Evolutionary conservation across 345 rosid species (phyloP).

Genomic region (Draba incana): DNA sequence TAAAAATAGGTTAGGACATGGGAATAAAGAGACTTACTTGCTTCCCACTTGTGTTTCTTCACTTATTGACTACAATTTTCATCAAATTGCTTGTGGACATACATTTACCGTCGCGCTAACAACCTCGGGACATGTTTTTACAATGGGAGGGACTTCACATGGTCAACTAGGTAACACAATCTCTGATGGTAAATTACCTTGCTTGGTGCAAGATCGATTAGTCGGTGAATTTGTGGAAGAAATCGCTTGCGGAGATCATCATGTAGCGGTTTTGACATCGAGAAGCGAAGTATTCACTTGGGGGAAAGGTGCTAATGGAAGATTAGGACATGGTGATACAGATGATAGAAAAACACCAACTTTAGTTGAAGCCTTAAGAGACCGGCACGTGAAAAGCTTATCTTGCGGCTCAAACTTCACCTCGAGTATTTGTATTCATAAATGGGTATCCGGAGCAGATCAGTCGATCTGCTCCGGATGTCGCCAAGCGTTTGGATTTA

Average conservation of each 20-base stretch:
- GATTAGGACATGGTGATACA: constrained; percentile 86
- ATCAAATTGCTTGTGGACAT: constrained; percentile 87
- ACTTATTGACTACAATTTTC: constrained; percentile 89
- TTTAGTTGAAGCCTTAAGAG: constrained; percentile 76
- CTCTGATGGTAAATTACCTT: constrained; percentile 76
- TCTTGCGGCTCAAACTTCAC: constrained; percentile 97
- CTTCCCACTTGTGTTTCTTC: constrained; percentile 87
- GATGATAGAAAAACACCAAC: constrained; percentile 82
- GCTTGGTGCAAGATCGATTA: constrained; percentile 78
- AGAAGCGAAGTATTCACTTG: constrained; percentile 96
- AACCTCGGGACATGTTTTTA: constrained; percentile 90
- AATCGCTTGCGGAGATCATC: constrained; percentile 84
- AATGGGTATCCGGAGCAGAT: constrained; percentile 94
- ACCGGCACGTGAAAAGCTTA: constrained; percentile 81
- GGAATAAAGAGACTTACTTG: constrained; percentile 78
- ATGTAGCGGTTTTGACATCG: constrained; percentile 83
- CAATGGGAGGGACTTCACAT: constrained; percentile 73
- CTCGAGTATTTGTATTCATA: constrained; percentile 88
- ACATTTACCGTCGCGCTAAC: constrained; percentile 88
- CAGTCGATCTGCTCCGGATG: constrained; percentile 93
- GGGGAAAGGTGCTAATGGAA: constrained; percentile 95
- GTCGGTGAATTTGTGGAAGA: constrained; percentile 97
- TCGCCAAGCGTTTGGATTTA: constrained; percentile 95
- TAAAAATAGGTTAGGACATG: constrained; percentile 87
- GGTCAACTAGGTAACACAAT: constrained; percentile 83